phyloP scores from a whole-genome alignment of 441 rosid species.

The Adansonia madagascariensis region DNA sequence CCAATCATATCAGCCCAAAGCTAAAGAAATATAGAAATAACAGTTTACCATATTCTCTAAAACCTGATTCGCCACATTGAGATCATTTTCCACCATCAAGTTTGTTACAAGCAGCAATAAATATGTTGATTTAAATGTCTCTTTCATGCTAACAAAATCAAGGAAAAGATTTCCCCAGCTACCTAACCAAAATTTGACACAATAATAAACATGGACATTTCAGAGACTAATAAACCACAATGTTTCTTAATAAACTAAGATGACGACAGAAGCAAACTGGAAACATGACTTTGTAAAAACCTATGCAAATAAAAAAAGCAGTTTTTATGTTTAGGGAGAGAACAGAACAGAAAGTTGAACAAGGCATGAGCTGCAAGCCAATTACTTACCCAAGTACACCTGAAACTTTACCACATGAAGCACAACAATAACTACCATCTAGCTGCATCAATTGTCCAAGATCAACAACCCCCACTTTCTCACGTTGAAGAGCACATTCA shows the following conservation, averaged over 20 bases:
- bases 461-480: conserved; percentile 85
- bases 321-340: background rate
- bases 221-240: background rate
- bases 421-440: conserved; percentile 98
- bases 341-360: conserved; percentile 12
- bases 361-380: conserved; percentile 19
- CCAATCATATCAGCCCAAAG: conserved; percentile 21
- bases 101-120: background rate
- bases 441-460: conserved; percentile 88
- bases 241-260: background rate
- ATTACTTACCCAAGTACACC: conserved; percentile 75
- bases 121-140: background rate
- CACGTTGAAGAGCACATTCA: conserved; percentile 83
- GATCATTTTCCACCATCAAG: conserved; percentile 13
- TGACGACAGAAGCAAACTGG: background rate
- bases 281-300: background rate
- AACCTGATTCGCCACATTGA: background rate
- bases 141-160: background rate
- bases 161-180: background rate
- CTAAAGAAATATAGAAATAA: conserved; percentile 6
- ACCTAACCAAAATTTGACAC: background rate
- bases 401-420: conserved; percentile 96
- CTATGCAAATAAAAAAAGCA: conserved; percentile 12
- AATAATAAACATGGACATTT: background rate
- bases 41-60: conserved; percentile 12